Evolutionary conservation across 192 early-diverging fungal genomes (phyloP).

Genomic region (Tieghemiomyces parasiticus): DNA sequence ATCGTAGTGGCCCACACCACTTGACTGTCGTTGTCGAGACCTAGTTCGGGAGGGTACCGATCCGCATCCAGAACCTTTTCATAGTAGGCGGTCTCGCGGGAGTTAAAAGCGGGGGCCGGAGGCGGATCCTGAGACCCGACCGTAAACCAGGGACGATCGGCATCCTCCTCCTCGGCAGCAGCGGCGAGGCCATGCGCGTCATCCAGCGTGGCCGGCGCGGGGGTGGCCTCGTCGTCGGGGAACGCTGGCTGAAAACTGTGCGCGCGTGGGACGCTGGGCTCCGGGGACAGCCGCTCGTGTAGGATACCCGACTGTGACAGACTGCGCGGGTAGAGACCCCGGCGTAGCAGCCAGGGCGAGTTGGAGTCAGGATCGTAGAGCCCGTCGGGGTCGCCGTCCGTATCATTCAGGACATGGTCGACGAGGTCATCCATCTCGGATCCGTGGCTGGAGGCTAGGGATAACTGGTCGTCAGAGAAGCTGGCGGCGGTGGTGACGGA

Average conservation of each 20-base stretch:
- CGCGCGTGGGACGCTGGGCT: too few relatives aligned
- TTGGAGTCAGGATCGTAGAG: not conserved
- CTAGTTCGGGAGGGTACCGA: not conserved
- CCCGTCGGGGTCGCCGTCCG: not conserved
- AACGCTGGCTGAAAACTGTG: too few relatives aligned
- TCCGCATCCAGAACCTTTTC: conserved; percentile 3
- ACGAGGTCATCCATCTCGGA: not conserved
- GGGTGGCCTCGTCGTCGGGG: too few relatives aligned
- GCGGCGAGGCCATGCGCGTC: too few relatives aligned
- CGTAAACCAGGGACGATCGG: too few relatives aligned
- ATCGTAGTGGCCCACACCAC: conserved; percentile 6
- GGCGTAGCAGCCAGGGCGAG: not conserved
- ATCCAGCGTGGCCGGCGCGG: too few relatives aligned
- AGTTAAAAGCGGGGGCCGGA: too few relatives aligned
- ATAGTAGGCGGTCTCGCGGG: not conserved
- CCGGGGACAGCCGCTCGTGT: too few relatives aligned
- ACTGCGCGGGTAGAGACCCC: not conserved
- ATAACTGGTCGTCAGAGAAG: not conserved
- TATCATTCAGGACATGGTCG: not conserved
- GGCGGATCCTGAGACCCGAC: too few relatives aligned
- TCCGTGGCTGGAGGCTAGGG: not conserved
- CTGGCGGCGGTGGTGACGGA: not conserved
- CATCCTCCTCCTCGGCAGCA: too few relatives aligned
- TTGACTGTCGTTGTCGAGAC: not conserved
- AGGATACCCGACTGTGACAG: not conserved